Percentiles rank a stretch among this genome's conserved stretches.
Conservation (phyloP, 139 green algal species). For the Chlamydomonas urium region DNA sequence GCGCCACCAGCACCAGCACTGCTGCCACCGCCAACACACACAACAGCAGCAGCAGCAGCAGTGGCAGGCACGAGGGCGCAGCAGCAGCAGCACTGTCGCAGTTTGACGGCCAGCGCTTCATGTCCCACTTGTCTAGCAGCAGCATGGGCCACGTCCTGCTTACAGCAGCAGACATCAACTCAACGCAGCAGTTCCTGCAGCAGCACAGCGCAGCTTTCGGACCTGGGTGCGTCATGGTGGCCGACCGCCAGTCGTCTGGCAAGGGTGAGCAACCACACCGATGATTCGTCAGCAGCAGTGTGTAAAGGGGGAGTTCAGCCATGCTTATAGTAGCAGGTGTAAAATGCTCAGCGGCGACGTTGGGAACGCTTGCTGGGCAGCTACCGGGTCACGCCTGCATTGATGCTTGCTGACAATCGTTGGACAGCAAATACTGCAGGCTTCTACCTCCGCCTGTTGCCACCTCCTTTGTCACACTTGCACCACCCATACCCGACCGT, state of each 20-base stretch:
- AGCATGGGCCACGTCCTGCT: constrained; percentile 49
- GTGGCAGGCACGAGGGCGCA: too few relatives aligned
- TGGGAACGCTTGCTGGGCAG: too few relatives aligned
- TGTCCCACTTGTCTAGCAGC: constrained; percentile 9
- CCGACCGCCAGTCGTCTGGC: constrained; percentile 63
- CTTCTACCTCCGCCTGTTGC: neutral
- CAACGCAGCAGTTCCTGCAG: constrained; percentile 64
- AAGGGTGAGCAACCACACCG: constrained; percentile 47
- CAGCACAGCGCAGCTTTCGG: constrained; percentile 34
- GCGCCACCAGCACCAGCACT: too few relatives aligned
- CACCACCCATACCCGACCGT: neutral
- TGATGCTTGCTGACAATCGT: neutral
- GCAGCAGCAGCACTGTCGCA: too few relatives aligned
- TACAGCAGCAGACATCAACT: constrained; percentile 30
- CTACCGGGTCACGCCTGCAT: neutral
- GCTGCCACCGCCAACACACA: too few relatives aligned
- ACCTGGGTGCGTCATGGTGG: constrained; percentile 58
- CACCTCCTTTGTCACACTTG: neutral
- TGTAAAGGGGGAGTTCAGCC: neutral
- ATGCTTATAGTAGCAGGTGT: too few relatives aligned
- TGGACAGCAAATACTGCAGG: neutral
- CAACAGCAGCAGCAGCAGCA: too few relatives aligned
- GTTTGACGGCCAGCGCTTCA: neutral
- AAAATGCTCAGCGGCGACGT: too few relatives aligned
- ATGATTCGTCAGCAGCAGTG: neutral